These are phyloP conservation scores for Lagenidium giganteum DNA, from an alignment of 352 stramenopile species.

Conservation along the genomic window DNA sequence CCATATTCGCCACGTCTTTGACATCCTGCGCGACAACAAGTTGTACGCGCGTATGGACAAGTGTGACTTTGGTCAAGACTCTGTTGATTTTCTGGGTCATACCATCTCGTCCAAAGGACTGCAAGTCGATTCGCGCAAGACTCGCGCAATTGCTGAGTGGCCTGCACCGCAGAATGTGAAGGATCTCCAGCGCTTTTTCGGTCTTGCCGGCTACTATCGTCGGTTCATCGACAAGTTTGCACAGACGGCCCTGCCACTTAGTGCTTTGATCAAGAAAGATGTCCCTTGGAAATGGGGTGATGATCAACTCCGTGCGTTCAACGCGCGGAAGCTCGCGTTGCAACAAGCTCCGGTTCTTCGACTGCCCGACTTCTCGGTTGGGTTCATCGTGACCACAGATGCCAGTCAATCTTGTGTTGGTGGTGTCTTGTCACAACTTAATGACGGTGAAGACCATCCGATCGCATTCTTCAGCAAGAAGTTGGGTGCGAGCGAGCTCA, in stretches of 20 bases:
- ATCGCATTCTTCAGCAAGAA: conserved; percentile 10
- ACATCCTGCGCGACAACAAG: too few relatives aligned
- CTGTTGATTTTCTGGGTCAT: conserved; percentile 10
- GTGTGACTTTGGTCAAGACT: conserved; percentile 1
- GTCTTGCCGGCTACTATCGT: conserved; percentile 17
- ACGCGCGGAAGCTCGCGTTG: conserved; percentile 9
- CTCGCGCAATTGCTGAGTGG: conserved; percentile 2
- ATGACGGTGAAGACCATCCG: conserved; percentile 1
- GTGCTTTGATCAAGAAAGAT: conserved; percentile 10
- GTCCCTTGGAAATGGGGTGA: conserved; percentile 7
- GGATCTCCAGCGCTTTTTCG: conserved; percentile 16
- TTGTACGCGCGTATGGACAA: conserved; percentile 4
- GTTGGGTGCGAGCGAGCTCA: neutral
- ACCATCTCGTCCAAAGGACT: conserved; percentile 5
- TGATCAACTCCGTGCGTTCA: conserved; percentile 7
- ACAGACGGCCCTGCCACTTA: conserved; percentile 10
- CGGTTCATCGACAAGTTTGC: conserved; percentile 14
- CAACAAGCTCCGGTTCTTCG: conserved; percentile 1
- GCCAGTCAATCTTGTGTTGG: conserved; percentile 1
- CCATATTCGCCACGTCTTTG: conserved; percentile 2
- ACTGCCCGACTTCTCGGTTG: conserved; percentile 5
- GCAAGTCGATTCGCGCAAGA: too few relatives aligned
- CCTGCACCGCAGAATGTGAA: conserved; percentile 5
- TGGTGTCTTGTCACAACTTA: conserved; percentile 2
- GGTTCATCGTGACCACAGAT: conserved; percentile 6